Evolutionary conservation across 495 filamentous ascomycete genomes (phyloP).

Genomic region (Hypoxylon trugodes): DNA sequence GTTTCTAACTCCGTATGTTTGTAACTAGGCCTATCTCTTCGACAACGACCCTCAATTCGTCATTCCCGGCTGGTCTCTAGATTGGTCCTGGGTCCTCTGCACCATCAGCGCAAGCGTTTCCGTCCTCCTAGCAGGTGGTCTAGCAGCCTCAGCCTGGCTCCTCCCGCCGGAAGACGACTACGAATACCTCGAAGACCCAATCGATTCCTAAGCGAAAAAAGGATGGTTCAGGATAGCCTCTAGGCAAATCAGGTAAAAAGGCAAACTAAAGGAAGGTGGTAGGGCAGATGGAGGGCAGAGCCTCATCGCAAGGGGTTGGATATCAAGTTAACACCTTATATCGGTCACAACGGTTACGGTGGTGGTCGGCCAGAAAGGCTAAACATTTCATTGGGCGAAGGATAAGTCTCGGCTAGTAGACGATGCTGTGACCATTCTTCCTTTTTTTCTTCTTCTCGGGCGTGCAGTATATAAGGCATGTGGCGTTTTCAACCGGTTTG

Average conservation of each 20-base stretch:
- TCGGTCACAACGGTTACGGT: background rate
- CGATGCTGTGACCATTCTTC: background rate
- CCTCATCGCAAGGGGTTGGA: too few relatives aligned
- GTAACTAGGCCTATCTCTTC: constrained; percentile 84
- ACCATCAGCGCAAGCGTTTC: constrained; percentile 75
- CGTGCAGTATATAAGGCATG: constrained; percentile 32
- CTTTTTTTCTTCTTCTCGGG: constrained; percentile 11
- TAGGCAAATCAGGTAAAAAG: background rate
- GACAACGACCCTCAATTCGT: constrained; percentile 88
- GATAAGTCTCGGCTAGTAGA: constrained; percentile 14
- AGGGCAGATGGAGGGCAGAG: background rate
- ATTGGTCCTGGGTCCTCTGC: constrained; percentile 78
- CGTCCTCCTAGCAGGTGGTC: constrained; percentile 65
- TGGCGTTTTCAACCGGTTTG: constrained; percentile 28
- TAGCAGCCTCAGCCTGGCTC: constrained; percentile 69
- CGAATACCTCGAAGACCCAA: constrained; percentile 63
- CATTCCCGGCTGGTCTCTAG: constrained; percentile 80
- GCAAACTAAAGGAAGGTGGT: too few relatives aligned
- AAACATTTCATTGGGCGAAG: constrained; percentile 4
- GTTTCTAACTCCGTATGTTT: background rate
- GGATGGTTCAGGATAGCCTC: background rate
- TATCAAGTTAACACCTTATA: too few relatives aligned
- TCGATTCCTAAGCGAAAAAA: constrained; percentile 34
- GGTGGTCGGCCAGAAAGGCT: constrained; percentile 6
- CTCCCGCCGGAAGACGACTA: constrained; percentile 87